Evolutionary conservation across 148 eudicot genomes (phyloP), one percentile per base, ranked within the genome.

Genomic region (Camellia lanceoleosa): DNA sequence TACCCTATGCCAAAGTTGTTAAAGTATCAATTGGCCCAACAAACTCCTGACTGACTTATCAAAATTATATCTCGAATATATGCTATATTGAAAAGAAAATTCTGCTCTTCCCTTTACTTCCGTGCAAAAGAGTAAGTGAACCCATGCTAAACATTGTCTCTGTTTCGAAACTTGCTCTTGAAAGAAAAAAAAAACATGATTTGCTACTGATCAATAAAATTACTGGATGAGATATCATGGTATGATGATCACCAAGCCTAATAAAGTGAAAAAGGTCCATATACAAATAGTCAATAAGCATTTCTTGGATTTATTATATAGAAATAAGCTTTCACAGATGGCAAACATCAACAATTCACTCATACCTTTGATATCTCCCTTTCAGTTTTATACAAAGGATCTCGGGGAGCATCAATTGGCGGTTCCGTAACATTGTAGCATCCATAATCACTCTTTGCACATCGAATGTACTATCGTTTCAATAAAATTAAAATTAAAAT

Each of bases 391-490:
- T 94, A 97, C 87, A 94, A 80, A n/a, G 99, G 99, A 87, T 97
- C 99, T 84, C 98, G 86, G 79, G 94, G 97, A 63, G 97, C 98
- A 81, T 97, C 99, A 84, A 97, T 90, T 55, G 98, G 99, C 74
- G 98, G 99, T 81, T 94, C 99, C 23, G 97, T 94, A 62, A 91
- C 91, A 82, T 94, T 90, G 86, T 94, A 92, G 80, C 94, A 83
- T 61, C 99, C 99, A 86, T 86, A 97, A 84, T 97, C 99, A 85
- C 94, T 92, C 88, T 80, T 89, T 68, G 98, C 95, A 82, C 99
- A 97, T 80, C 99, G 84, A 74, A 97, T 97, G 82, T 94, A 94
- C 99, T 97, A 91, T 75, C 83, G 12, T 23, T 55, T 41, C n/a
- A 56, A 59, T 47, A 49, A 62, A 43, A 23, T 19, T 41, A 49